These are phyloP conservation scores for Epichloe sibirici DNA, from an alignment of 2,329 filamentous ascomycete genomes.

Conservation along the genomic window DNA sequence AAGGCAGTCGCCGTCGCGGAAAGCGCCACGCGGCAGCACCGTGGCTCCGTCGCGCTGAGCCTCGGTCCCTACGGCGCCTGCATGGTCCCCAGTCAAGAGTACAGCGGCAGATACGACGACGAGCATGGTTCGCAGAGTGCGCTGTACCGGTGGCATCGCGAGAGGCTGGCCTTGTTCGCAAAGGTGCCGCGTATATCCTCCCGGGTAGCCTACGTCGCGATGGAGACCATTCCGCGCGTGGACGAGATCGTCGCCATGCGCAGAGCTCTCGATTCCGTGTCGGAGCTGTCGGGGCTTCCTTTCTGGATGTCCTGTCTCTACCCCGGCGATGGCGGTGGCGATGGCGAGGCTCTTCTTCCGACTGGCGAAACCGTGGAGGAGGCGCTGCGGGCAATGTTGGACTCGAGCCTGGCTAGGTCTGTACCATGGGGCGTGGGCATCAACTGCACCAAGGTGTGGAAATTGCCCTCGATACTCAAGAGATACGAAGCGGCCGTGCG, in stretches of 20 bases:
- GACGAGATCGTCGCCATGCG: slow-evolving; percentile 50
- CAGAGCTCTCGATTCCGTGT: slow-evolving; percentile 23
- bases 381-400: slow-evolving; percentile 26
- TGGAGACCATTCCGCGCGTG: slow-evolving; percentile 53
- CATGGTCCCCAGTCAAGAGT: slow-evolving; percentile 55
- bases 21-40: slow-evolving; percentile 18
- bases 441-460: slow-evolving; percentile 56
- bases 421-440: slow-evolving; percentile 52
- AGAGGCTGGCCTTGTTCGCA: slow-evolving; percentile 39
- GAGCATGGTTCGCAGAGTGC: slow-evolving; percentile 29
- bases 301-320: slow-evolving; percentile 56
- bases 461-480: slow-evolving; percentile 42
- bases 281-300: slow-evolving; percentile 18
- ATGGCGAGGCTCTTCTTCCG: slow-evolving; percentile 37
- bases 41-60: slow-evolving; percentile 39
- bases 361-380: slow-evolving; percentile 36
- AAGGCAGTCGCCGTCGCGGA: slow-evolving; percentile 31
- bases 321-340: slow-evolving; percentile 29
- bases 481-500: slow-evolving; percentile 39
- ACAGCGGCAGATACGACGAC: slow-evolving; percentile 46
- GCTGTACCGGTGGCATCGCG: slow-evolving; percentile 44
- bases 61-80: slow-evolving; percentile 56
- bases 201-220: slow-evolving; percentile 43
- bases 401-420: slow-evolving; percentile 10
- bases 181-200: slow-evolving; percentile 23